These are phyloP conservation scores for Waltergamsia citrina DNA, from an alignment of 2,329 filamentous ascomycete species.

Conservation along the genomic window DNA sequence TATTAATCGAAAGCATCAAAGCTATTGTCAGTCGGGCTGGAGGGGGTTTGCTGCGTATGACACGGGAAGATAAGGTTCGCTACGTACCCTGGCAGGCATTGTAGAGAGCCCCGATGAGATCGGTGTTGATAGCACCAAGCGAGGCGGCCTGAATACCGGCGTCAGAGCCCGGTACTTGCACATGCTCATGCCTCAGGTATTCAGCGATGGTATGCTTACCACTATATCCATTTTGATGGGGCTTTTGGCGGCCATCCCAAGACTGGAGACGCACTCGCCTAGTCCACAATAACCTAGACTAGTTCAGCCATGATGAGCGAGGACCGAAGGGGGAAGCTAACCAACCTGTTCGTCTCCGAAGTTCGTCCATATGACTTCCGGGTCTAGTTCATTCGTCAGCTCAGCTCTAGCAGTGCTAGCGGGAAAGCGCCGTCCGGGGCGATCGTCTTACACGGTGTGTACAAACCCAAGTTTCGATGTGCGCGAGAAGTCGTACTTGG, in stretches of 20 bases:
- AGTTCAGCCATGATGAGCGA: slow-evolving; percentile 11
- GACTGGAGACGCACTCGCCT: slow-evolving; percentile 50
- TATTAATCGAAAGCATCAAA: slow-evolving; percentile 5
- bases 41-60: slow-evolving; percentile 3
- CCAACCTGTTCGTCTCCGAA: slow-evolving; percentile 19
- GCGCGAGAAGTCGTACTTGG: slow-evolving; percentile 71
- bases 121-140: slow-evolving; percentile 63
- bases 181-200: not conserved
- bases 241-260: slow-evolving; percentile 48
- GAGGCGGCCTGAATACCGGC: slow-evolving; percentile 46
- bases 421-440: no score
- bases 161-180: slow-evolving; percentile 1
- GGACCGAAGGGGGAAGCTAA: slow-evolving; percentile 1
- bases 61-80: slow-evolving; percentile 7
- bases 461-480: slow-evolving; percentile 71
- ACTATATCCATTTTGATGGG: slow-evolving; percentile 64
- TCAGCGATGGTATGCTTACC: slow-evolving; percentile 28
- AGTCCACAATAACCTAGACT: slow-evolving; percentile 63
- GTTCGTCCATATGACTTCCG: slow-evolving; percentile 20
- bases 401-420: no score
- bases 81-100: slow-evolving; percentile 41
- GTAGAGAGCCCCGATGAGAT: slow-evolving; percentile 51
- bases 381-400: slow-evolving; percentile 18
- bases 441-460: slow-evolving; percentile 65
- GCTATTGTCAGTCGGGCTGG: not conserved